Evolutionary conservation across 2,329 filamentous ascomycete species (phyloP).

Genomic region (Talaromyces albobiverticillius): DNA sequence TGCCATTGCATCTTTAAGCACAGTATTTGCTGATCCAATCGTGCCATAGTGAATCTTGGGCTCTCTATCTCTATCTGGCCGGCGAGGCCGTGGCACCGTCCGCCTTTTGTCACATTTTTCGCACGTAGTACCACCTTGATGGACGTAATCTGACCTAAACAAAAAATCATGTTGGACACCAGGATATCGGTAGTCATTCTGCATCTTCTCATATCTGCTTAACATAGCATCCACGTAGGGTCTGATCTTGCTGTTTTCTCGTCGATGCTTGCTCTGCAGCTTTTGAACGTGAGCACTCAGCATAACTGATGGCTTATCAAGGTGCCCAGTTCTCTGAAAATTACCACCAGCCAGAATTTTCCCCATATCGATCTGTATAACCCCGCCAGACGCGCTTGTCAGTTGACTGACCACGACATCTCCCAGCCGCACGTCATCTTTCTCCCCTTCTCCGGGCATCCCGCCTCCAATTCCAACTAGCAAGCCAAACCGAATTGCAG

Average conservation of each 20-base stretch:
- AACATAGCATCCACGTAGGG: too few species aligned
- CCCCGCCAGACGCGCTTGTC: not conserved
- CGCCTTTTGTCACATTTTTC: not conserved
- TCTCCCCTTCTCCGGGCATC: not conserved
- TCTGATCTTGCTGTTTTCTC: too few species aligned
- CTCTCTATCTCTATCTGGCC: too few species aligned
- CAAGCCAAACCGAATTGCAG: slow-evolving; percentile 10
- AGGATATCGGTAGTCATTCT: too few species aligned
- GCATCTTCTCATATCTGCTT: too few species aligned
- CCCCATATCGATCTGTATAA: not conserved
- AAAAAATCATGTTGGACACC: not conserved
- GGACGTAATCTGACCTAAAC: not conserved
- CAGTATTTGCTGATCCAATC: slow-evolving; percentile 17
- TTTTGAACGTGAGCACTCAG: too few species aligned
- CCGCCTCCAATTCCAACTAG: slow-evolving; percentile 14
- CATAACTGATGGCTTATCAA: not conserved
- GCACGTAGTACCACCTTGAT: not conserved
- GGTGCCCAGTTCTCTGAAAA: not conserved
- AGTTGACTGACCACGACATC: slow-evolving; percentile 8
- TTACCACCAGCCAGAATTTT: not conserved
- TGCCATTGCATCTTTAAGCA: slow-evolving; percentile 17
- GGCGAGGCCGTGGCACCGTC: not conserved
- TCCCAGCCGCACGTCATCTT: slow-evolving; percentile 6
- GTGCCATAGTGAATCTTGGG: slow-evolving; percentile 17
- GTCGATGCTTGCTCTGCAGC: too few species aligned